Percentiles rank a stretch among this genome's conserved stretches.
phyloP scores from a whole-genome alignment of 208 protist genomes.

The Lotmaria passim region DNA sequence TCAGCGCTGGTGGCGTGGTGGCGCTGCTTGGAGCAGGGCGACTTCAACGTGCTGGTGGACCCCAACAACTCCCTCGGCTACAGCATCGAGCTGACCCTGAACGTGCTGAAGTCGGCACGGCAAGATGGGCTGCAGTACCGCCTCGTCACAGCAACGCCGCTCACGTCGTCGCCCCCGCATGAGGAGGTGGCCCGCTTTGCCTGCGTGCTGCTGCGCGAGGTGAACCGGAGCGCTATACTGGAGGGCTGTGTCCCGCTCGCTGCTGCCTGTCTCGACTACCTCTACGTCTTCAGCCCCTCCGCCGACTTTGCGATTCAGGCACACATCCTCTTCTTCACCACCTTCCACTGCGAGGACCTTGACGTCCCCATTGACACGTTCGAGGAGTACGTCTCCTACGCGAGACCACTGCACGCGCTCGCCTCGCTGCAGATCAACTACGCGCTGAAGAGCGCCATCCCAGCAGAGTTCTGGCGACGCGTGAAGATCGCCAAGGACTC shows the following conservation, averaged over 20 bases:
- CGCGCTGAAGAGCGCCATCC: constrained; percentile 79
- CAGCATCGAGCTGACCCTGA: constrained; percentile 75
- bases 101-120: constrained; percentile 62
- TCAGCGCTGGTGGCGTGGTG: constrained; percentile 81
- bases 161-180: constrained; percentile 41
- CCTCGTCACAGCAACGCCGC: constrained; percentile 45
- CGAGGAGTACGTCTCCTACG: constrained; percentile 85
- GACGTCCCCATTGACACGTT: constrained; percentile 81
- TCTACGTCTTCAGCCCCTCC: constrained; percentile 77
- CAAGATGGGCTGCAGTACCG: constrained; percentile 81
- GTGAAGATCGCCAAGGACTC: constrained; percentile 81
- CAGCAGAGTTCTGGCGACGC: constrained; percentile 81
- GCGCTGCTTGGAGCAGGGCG: constrained; percentile 68
- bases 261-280: constrained; percentile 82
- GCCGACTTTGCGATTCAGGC: constrained; percentile 73
- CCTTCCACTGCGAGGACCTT: constrained; percentile 82
- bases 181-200: constrained; percentile 76
- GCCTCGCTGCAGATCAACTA: constrained; percentile 81
- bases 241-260: constrained; percentile 81
- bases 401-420: constrained; percentile 76
- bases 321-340: constrained; percentile 84
- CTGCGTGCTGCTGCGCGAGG: constrained; percentile 78
- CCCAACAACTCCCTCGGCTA: constrained; percentile 67
- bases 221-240: constrained; percentile 79
- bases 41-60: constrained; percentile 81